These are phyloP conservation scores for Gossypium schwendimanii DNA, from an alignment of 441 rosid genomes.

Conservation along the genomic window DNA sequence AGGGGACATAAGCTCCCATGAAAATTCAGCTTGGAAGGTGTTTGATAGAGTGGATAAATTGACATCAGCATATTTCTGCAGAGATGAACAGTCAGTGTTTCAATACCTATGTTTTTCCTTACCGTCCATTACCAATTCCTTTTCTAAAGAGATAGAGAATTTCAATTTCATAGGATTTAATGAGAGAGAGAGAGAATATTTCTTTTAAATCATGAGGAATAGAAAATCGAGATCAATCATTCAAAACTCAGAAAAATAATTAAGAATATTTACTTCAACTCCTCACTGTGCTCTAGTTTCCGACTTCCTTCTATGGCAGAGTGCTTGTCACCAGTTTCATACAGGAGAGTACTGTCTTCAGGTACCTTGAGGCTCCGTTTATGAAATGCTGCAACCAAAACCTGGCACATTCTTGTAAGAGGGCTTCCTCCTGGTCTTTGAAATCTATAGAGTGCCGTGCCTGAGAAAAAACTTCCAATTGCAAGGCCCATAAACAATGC, in stretches of 20 bases:
- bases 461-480: conserved; percentile 69
- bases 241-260: not conserved
- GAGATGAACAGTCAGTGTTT: not conserved
- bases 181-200: not conserved
- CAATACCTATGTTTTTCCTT: not conserved
- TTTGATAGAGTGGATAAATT: not conserved
- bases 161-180: not conserved
- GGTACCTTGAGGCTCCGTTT: conserved; percentile 53
- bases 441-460: conserved; percentile 73
- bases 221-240: not conserved
- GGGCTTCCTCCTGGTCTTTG: conserved; percentile 87
- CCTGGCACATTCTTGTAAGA: conserved; percentile 66
- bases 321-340: conserved; percentile 53
- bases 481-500: conserved; percentile 76
- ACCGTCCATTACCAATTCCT: not conserved
- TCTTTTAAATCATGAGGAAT: not conserved
- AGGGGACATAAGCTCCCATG: not conserved
- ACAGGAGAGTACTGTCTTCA: conserved; percentile 45
- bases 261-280: conserved; percentile 37
- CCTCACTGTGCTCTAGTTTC: conserved; percentile 65
- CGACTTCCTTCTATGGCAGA: conserved; percentile 72
- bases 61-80: not conserved
- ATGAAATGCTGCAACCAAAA: conserved; percentile 59
- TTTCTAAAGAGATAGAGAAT: not conserved
- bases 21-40: not conserved